Evolutionary conservation across 2,329 filamentous ascomycete species (phyloP).

Genomic region (Harringtonia lauricola): DNA sequence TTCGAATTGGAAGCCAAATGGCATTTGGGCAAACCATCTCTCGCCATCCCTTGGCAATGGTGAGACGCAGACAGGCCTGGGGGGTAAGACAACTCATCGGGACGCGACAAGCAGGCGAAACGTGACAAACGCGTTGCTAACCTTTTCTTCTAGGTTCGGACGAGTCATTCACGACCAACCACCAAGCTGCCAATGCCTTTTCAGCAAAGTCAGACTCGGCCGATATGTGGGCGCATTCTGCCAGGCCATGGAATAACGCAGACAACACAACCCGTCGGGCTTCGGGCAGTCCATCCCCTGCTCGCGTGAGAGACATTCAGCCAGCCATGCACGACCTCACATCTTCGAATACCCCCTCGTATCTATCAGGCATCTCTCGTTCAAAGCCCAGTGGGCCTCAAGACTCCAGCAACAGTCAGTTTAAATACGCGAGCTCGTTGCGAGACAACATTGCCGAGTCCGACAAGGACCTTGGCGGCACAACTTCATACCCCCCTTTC

Average conservation of each 20-base stretch:
- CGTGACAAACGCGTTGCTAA: not conserved
- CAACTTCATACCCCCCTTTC: not conserved
- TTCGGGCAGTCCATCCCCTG: conserved; percentile 47
- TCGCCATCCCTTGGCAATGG: conserved; percentile 23
- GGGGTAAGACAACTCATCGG: conserved; percentile 30
- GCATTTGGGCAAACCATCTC: conserved; percentile 38
- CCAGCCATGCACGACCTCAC: conserved; percentile 27
- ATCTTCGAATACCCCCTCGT: conserved; percentile 26
- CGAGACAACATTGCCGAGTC: conserved; percentile 4
- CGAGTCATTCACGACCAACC: conserved; percentile 21
- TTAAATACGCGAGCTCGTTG: conserved; percentile 23
- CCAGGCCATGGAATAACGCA: conserved; percentile 46
- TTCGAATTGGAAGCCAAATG: conserved; percentile 25
- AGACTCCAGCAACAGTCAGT: conserved; percentile 32
- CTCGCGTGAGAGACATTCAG: conserved; percentile 35
- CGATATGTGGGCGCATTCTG: conserved; percentile 21
- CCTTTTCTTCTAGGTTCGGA: conserved; percentile 11
- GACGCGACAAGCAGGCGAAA: not conserved
- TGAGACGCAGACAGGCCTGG: conserved; percentile 28
- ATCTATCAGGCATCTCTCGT: conserved; percentile 33
- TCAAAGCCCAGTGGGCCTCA: conserved; percentile 18
- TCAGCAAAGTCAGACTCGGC: not conserved
- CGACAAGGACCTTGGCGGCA: not conserved
- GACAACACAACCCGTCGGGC: conserved; percentile 33
- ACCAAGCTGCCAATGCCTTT: conserved; percentile 1